Base-by-base conservation (phyloP, 495 filamentous ascomycete genomes). In the Lophiostoma macrostomum region DNA sequence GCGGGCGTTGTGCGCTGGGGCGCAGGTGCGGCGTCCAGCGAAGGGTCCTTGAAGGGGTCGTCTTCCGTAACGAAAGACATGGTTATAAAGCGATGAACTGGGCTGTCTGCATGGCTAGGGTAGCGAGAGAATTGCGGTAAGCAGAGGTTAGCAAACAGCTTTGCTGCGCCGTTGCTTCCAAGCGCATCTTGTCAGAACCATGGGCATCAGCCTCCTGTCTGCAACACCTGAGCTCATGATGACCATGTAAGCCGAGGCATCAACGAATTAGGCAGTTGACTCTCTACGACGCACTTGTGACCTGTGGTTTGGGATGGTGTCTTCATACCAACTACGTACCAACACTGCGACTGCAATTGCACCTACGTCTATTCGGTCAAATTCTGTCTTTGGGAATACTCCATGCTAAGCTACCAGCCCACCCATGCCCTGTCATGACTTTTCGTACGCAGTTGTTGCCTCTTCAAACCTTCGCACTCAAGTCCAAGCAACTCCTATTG, bases 11-110 rank as follows among this genome's bases (percentile, higher is more conserved):
- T 59, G 34, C 56, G 44, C 42, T 62, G 47, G 47, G 55, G 53
- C 40, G 64, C 41, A 49, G 52, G 56, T 40, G 65, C 39, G 30
- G 23, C 44, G 25, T 43, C 42, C 42, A 55, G 66, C 64, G 58
- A 64, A 38, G 72, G 71, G 57, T 74, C 71, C 28, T 60, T 65
- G 55, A 74, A 74, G 22, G 73, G 73, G 45, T 75, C 63, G 25
- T 58, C 59, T 19, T 55, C 58, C 28, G 11, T 31, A 18, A 39
- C 31, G 38, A 45, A 45, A 44, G 41, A 39, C 40, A 63, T 54
- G 18, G 64, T 63, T 58, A 67, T 66, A 60, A 58, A 40, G 14
- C 27, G 20, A 4, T 14, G 29, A 35, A 30, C 30, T 8, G 36
- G 29, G 2, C 42, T 18, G 13, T 50, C 28, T 40, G 50, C 50